Conservation (phyloP, 176 grass and related monocot genomes). For the Oryza rufipogon region DNA sequence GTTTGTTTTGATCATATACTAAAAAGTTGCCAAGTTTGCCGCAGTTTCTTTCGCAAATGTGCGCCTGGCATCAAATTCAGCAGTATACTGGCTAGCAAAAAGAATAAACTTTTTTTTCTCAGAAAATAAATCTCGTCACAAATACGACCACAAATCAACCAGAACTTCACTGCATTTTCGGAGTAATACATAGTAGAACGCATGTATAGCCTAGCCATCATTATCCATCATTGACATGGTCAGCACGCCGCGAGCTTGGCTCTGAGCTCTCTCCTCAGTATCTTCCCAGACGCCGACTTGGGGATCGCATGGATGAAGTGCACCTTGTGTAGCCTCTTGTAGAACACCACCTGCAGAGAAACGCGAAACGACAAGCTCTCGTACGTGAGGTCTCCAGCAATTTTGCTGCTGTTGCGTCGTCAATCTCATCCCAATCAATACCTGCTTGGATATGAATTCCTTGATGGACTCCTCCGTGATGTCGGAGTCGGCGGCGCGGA, state of each 20-base stretch:
- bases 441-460: conserved; percentile 91
- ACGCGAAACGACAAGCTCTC: background rate
- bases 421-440: conserved; percentile 7
- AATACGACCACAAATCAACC: background rate
- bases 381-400: background rate
- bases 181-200: background rate
- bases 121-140: background rate
- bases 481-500: conserved; percentile 56
- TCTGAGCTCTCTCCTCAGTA: conserved; percentile 85
- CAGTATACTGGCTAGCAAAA: background rate
- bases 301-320: conserved; percentile 84
- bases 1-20: background rate
- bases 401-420: background rate
- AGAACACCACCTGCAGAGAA: conserved; percentile 79
- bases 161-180: background rate
- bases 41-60: background rate
- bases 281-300: conserved; percentile 86
- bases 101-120: background rate
- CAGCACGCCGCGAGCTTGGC: conserved; percentile 51
- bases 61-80: background rate
- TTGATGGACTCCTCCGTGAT: conserved; percentile 77
- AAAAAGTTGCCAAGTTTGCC: background rate
- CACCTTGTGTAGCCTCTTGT: conserved; percentile 90
- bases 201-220: background rate
- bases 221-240: background rate